These are phyloP conservation scores for Fusarium sp. DNA, from an alignment of 2,329 filamentous ascomycete species.

Conservation along the genomic window DNA sequence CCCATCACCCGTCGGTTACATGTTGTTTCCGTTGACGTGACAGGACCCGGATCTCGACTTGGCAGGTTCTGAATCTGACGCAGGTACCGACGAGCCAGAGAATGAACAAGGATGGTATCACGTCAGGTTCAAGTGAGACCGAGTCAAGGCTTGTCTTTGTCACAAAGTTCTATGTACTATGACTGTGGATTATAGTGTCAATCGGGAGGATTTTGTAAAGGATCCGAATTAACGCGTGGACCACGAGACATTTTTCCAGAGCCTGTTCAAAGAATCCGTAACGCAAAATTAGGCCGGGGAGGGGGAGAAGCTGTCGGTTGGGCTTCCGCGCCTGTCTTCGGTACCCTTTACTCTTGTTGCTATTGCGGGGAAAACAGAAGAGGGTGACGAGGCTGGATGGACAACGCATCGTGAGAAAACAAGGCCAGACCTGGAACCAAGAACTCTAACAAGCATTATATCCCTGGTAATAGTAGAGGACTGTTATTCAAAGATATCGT, in stretches of 20 bases:
- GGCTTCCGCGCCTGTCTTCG: constrained; percentile 5
- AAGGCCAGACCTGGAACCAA: constrained; percentile 23
- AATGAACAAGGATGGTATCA: background rate
- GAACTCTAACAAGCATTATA: constrained; percentile 28
- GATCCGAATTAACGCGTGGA: constrained; percentile 15
- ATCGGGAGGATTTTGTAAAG: constrained; percentile 16
- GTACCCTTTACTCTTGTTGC: background rate
- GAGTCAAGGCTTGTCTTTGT: constrained; percentile 7
- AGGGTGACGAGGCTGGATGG: constrained; percentile 29
- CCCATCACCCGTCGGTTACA: constrained; percentile 14
- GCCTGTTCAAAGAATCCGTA: constrained; percentile 7
- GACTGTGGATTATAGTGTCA: background rate
- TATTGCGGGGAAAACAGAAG: constrained; percentile 9
- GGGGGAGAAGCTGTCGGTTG: constrained; percentile 1
- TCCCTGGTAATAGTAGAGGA: constrained; percentile 11
- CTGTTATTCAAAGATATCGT: constrained; percentile 16
- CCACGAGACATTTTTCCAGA: background rate
- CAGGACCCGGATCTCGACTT: constrained; percentile 19
- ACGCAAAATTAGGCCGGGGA: constrained; percentile 4
- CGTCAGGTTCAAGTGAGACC: background rate
- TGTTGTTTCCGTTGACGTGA: constrained; percentile 33
- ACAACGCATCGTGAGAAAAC: constrained; percentile 34
- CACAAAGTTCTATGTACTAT: constrained; percentile 1
- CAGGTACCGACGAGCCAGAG: constrained; percentile 33
- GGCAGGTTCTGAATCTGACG: constrained; percentile 21